Evolutionary conservation across 108 stramenopile species (phyloP), one percentile per base, ranked within the genome.

Genomic region (Ochromonas danica): DNA sequence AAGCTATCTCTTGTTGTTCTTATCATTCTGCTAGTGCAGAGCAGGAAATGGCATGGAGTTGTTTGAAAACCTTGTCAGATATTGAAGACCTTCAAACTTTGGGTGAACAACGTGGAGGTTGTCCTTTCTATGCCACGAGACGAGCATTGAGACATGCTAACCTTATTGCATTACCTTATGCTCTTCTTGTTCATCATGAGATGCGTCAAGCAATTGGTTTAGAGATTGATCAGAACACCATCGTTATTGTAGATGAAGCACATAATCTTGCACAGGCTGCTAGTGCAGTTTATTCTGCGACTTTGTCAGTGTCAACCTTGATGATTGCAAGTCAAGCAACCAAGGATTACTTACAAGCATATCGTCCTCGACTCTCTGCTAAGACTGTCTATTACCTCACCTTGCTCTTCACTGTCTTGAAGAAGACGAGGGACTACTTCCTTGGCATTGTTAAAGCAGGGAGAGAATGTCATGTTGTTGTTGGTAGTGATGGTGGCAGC

Each of bases 201-300:
- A 84, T 91, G 1, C 88, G 95, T 38, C 74, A 84, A 22, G 84
- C 96, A 14, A 71, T 98, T 40, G 93, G 93, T 30, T 71, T 98
- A 6, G 79, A 82, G 27, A 78, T 98, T 39, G n/a, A n/a, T n/a
- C 71, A 85, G 33, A 86, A 91, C 70, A 87, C 86, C 6, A 82
- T 99, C 6, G 90, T 99, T 2, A 81, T 99, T 25, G 79, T 97
- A 43, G 98, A 99, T 80, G 98, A 99, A 82, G 98, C 97, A 1
- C 98, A 99, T 81, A 99, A 99, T 82, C 41, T 98, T 33, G 92
- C 94, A 6, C 94, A 94, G 77, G 91, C 95, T 27, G 67, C 95
- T 42, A 89, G 78, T 61, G 42, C 71, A 10, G 74, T 84, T 36
- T 81, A 88, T 81, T 82, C 81, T 51, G 81, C 43, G 36, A 36